These are phyloP conservation scores for Ettlia oleoabundans DNA, from an alignment of 139 green algal species.

Conservation along the genomic window DNA sequence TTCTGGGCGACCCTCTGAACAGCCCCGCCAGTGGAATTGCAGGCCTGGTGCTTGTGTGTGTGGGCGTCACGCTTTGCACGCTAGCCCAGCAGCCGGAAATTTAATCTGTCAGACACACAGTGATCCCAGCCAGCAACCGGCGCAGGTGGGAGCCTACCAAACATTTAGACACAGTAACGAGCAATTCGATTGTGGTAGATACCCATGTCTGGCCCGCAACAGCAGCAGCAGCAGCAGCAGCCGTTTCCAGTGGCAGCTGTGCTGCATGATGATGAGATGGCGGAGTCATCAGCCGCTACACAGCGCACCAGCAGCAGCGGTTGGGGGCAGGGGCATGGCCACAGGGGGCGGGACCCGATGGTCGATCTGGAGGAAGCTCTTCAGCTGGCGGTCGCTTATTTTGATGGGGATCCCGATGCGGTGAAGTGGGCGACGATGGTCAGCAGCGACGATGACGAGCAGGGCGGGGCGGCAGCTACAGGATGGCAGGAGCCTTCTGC, in stretches of 20 bases:
- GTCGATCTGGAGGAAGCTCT: constrained; percentile 17
- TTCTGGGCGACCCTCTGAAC: constrained; percentile 63
- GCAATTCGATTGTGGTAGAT: no score
- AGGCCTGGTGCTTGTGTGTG: constrained; percentile 57
- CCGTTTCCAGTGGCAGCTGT: no score
- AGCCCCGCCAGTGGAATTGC: constrained; percentile 37
- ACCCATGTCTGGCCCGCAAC: no score
- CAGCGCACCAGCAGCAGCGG: background rate
- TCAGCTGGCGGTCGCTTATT: constrained; percentile 10
- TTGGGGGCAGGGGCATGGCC: background rate
- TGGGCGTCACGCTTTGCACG: constrained; percentile 72
- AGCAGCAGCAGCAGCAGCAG: no score
- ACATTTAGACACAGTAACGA: background rate
- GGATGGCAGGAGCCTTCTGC: no score
- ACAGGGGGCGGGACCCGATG: background rate
- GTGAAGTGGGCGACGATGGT: constrained; percentile 1
- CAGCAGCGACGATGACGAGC: background rate
- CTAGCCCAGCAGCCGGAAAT: constrained; percentile 10
- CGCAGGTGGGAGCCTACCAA: background rate
- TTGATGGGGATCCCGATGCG: background rate
- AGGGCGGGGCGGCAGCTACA: background rate
- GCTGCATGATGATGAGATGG: no score
- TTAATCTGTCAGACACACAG: no score
- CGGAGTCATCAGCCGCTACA: background rate
- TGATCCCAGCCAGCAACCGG: background rate